Evolutionary conservation across 345 rosid genomes (phyloP), one percentile per base, ranked within the genome.

Genomic region (Hirschfeldia incana): DNA sequence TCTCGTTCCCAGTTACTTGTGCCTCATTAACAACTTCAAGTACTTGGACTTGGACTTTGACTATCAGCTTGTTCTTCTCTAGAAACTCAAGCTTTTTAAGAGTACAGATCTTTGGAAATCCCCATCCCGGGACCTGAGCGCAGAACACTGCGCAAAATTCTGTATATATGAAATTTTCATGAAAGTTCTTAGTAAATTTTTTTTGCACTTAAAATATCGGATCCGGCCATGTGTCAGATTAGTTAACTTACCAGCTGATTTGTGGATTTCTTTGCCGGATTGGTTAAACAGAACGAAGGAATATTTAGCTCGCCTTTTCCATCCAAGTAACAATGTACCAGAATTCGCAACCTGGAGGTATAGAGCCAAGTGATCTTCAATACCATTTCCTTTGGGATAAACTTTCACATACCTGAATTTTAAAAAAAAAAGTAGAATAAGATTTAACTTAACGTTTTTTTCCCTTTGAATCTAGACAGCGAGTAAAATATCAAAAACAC

Each of bases 21-120:
- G 62, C 27, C 49, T 68, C 15, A 68, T 60, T 27, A 46, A 76
- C 64, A 76, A 60, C 28, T 68, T 76, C 69, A 68, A 26, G 4
- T 32, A 76, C 37, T 60, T 68, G 51, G 12, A 76, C 28, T 44
- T 76, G 12, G 3, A 68, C 44, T 30, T 44, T 12, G 21, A 60
- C 28, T 1, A 59, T 59, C 15, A 76, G 1, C 67, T 57, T 66
- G 58, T 37, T 28, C 4, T 29, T 60, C 34, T 67, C 49, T 37
- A 37, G 0, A 12, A 15, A 15, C 1, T 44, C 65, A 58, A 75
- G 21, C 39, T 57, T 11, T 27, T 13, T 39, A 11, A 37, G 12
- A 57, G 72, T 55, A 42, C 57, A 2, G 10, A 16, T 16, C 17
- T 6, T 67, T 67, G 11, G 0, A 1, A 0, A 0, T 55, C 72